phyloP scores from a whole-genome alignment of 306 rosid species.

The Prunus campanulata region DNA sequence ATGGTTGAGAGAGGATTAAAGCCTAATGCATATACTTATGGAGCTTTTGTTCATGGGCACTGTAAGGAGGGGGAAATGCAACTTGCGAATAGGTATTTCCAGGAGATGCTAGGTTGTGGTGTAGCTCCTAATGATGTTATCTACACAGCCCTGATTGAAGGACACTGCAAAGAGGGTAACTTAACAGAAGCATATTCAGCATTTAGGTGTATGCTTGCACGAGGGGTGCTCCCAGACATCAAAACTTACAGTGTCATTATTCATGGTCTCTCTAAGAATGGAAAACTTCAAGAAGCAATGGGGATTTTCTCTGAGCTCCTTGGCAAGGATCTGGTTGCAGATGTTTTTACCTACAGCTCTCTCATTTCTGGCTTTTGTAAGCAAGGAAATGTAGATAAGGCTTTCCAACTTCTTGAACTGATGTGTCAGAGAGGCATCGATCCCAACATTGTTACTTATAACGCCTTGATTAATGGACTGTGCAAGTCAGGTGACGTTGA shows the following conservation, averaged over 20 bases:
- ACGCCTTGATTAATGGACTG: constrained; percentile 42
- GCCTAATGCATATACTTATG: constrained; percentile 48
- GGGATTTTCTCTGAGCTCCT: constrained; percentile 35
- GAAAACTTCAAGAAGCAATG: constrained; percentile 47
- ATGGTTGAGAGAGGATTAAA: constrained; percentile 38
- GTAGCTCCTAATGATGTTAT: constrained; percentile 32
- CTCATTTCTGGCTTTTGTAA: constrained; percentile 42
- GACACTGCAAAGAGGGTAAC: constrained; percentile 41
- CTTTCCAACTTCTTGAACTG: constrained; percentile 34
- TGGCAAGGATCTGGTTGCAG: constrained; percentile 40
- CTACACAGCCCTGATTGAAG: constrained; percentile 35
- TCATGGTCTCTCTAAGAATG: constrained; percentile 35
- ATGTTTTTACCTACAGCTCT: constrained; percentile 42
- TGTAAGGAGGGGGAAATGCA: constrained; percentile 33
- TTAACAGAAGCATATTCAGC: constrained; percentile 32
- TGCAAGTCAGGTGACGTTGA: constrained; percentile 44
- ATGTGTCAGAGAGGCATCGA: constrained; percentile 34
- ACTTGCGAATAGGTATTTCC: constrained; percentile 36
- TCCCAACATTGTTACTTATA: constrained; percentile 41
- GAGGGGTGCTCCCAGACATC: constrained; percentile 33
- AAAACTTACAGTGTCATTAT: constrained; percentile 37
- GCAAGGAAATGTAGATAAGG: constrained; percentile 35
- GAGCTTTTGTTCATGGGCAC: constrained; percentile 38
- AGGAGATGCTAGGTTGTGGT: constrained; percentile 38
- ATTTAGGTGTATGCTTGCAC: constrained; percentile 35